Percentiles rank a stretch among this genome's conserved stretches.
phyloP scores from a whole-genome alignment of 2,329 filamentous ascomycete genomes.

The Fusarium guadeloupense region DNA sequence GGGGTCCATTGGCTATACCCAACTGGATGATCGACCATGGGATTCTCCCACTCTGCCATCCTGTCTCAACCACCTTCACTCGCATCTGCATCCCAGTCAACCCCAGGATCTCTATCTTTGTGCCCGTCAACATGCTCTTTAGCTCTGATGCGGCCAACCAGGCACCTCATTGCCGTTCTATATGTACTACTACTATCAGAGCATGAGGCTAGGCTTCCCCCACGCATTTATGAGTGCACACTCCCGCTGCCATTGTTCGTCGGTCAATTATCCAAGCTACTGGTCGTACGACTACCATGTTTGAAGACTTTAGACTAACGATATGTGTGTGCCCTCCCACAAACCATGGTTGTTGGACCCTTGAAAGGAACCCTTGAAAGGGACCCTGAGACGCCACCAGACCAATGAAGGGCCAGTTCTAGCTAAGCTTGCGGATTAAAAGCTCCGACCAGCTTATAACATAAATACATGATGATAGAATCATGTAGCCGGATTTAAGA shows the following conservation, averaged over 20 bases:
- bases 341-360: slow-evolving; percentile 33
- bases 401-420: slow-evolving; percentile 28
- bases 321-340: slow-evolving; percentile 31
- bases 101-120: background rate
- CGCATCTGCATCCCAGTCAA: slow-evolving; percentile 12
- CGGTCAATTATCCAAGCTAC: slow-evolving; percentile 25
- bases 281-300: slow-evolving; percentile 28
- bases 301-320: slow-evolving; percentile 33
- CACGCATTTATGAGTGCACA: background rate
- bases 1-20: slow-evolving; percentile 13
- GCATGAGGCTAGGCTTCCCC: background rate
- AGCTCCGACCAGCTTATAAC: slow-evolving; percentile 33
- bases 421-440: slow-evolving; percentile 30
- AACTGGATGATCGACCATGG: slow-evolving; percentile 29
- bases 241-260: slow-evolving; percentile 4
- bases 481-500: background rate
- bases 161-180: background rate
- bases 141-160: background rate
- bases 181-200: background rate
- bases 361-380: slow-evolving; percentile 31
- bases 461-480: slow-evolving; percentile 15
- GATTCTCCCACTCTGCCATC: slow-evolving; percentile 34
- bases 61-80: slow-evolving; percentile 12
- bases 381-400: slow-evolving; percentile 12
- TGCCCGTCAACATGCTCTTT: background rate